These are phyloP conservation scores for Graphiopsis chlorocephala DNA, from an alignment of 2,329 filamentous ascomycete genomes.

Conservation along the genomic window DNA sequence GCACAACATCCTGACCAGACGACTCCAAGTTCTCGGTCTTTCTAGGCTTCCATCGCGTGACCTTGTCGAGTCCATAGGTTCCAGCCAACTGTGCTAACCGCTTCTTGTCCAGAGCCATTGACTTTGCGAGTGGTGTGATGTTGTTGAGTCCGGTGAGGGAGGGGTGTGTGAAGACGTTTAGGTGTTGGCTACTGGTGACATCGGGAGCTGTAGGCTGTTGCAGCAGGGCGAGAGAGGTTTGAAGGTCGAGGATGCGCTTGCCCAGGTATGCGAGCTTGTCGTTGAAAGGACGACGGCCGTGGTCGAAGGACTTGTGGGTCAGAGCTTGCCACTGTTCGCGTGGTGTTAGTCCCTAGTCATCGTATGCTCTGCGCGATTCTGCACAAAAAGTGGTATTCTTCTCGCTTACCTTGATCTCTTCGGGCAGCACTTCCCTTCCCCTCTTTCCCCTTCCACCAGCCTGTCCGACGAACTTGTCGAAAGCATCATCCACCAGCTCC, in stretches of 20 bases:
- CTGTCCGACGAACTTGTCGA: constrained; percentile 69
- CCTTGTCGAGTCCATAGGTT: constrained; percentile 67
- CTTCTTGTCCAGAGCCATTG: constrained; percentile 60
- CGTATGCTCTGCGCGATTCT: neutral
- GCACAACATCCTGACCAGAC: constrained; percentile 72
- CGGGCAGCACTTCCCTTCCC: constrained; percentile 73
- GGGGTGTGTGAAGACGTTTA: constrained; percentile 59
- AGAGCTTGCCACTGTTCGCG: constrained; percentile 72
- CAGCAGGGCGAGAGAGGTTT: constrained; percentile 62
- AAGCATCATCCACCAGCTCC: constrained; percentile 70
- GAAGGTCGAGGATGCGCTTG: constrained; percentile 62
- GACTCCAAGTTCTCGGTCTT: constrained; percentile 66
- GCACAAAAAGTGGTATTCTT: neutral
- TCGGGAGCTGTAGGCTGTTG: constrained; percentile 38
- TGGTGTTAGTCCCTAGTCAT: neutral
- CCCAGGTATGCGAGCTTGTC: constrained; percentile 85
- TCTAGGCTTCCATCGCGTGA: constrained; percentile 85
- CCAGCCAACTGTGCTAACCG: constrained; percentile 67
- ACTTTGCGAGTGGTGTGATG: constrained; percentile 60
- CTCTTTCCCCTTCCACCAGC: constrained; percentile 21
- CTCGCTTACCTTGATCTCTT: constrained; percentile 68
- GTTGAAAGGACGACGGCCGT: constrained; percentile 90
- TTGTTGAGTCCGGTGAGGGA: constrained; percentile 72
- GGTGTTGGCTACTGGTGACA: neutral
- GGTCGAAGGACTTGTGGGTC: constrained; percentile 98